Base-by-base conservation (phyloP, 2,329 filamentous ascomycete species). In the Aspergillus bombycis region DNA sequence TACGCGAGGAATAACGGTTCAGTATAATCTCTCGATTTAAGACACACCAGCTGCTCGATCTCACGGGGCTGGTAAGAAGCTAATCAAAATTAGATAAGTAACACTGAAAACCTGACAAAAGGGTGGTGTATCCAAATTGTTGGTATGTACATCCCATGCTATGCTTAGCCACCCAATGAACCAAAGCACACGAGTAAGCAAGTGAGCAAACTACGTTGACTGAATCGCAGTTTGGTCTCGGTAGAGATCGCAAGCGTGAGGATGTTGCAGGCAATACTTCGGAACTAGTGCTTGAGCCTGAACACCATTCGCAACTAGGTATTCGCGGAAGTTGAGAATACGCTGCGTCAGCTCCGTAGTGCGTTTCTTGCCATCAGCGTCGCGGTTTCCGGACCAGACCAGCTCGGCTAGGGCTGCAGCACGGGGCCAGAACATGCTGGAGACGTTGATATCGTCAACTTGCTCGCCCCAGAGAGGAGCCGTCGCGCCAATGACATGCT, bases 281-380 rank as follows among this genome's bases (percentile, higher is more conserved):
- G 85, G 83, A 72, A 85, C 81, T 60, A 87, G 66, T 3, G 82
- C 80, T 23, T 80, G 72, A 12, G 85, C 85, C 65, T 76, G 73
- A 1, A 87, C 77, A 3, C 84, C 84, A 66, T 82, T 84, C 1
- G 84, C 84, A 57, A 87, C 80, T 8, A 88, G 76, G 65, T 86
- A 87, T 75, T 88, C 85, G 45, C 85, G 79, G 76, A 87, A 87
- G 72, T 88, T 88, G 12, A 87, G 70, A 57, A 88, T 82, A 6
- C 85, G 79, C 75, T 86, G 83, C 11, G 85, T 86, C 66, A 87
- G 72, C 65, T 79, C 70, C 2, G 82, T 86, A 0, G 83, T 85
- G 16, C 83, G 75, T 77, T 86, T 86, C 36, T 78, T 74, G 54
- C 84, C 84, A 1, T 75, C 70, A 3, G 78, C 73, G 19, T 86